Percentiles rank a stretch among this genome's conserved stretches.
These are phyloP conservation scores for Artemisia argyi DNA, from an alignment of 129 eudicot genomes.

Conservation along the genomic window DNA sequence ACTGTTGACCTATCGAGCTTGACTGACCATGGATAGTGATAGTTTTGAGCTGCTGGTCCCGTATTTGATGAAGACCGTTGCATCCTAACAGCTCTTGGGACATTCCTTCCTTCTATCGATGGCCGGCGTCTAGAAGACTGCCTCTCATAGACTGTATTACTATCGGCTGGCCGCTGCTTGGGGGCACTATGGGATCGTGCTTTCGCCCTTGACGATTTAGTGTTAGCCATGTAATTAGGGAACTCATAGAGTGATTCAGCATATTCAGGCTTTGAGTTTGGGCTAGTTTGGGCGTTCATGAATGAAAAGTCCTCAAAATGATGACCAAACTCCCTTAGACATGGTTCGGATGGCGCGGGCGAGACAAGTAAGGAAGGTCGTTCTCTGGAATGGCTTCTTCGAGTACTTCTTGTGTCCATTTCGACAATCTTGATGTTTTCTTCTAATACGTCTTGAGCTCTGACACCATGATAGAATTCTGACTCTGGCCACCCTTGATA, in stretches of 20 bases:
- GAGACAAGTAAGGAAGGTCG: conserved; percentile 51
- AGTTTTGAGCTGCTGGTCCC: conserved; percentile 63
- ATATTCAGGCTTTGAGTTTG: conserved; percentile 54
- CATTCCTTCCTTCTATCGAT: conserved; percentile 78
- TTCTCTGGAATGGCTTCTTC: conserved; percentile 63
- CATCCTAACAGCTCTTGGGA: conserved; percentile 79
- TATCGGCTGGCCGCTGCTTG: conserved; percentile 65
- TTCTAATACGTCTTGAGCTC: conserved; percentile 41
- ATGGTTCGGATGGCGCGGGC: conserved; percentile 71
- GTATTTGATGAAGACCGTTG: conserved; percentile 83
- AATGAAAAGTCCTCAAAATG: conserved; percentile 67
- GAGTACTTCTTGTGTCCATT: conserved; percentile 68
- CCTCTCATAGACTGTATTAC: conserved; percentile 35
- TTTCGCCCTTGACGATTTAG: conserved; percentile 86
- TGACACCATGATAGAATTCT: conserved; percentile 19
- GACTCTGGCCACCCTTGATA: conserved; percentile 31
- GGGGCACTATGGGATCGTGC: conserved; percentile 90
- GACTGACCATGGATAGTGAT: conserved; percentile 81
- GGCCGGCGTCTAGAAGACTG: conserved; percentile 59
- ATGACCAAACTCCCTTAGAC: conserved; percentile 66
- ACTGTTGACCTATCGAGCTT: conserved; percentile 78
- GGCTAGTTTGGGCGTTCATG: conserved; percentile 66
- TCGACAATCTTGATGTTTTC: conserved; percentile 91
- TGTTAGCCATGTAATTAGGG: conserved; percentile 93
- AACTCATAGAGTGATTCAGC: conserved; percentile 73